Evolutionary conservation across 495 filamentous ascomycete genomes (phyloP).

Genomic region (Aspergillus nanangensis): DNA sequence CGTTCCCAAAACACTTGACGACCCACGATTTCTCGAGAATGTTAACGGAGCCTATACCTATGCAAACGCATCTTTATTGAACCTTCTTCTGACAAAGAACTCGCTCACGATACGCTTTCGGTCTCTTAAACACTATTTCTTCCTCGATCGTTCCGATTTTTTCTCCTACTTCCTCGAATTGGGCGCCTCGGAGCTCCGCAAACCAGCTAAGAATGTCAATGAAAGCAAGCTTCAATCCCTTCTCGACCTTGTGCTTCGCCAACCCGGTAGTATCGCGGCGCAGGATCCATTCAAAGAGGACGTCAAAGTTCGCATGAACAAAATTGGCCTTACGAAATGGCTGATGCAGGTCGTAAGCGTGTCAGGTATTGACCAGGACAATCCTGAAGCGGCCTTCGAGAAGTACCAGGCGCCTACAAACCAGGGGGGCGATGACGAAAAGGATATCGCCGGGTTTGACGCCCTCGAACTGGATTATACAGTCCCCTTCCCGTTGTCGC

Average conservation of each 20-base stretch:
- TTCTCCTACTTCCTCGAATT: constrained; percentile 97
- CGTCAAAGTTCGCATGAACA: constrained; percentile 95
- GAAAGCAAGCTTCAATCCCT: constrained; percentile 89
- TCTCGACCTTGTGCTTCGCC: constrained; percentile 88
- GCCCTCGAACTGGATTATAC: constrained; percentile 89
- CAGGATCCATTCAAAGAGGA: constrained; percentile 97
- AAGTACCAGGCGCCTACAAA: constrained; percentile 49
- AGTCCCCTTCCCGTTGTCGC: constrained; percentile 93
- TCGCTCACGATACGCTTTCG: constrained; percentile 78
- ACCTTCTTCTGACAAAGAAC: constrained; percentile 88
- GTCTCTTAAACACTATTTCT: constrained; percentile 97
- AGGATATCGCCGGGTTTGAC: constrained; percentile 82
- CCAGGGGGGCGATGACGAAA: constrained; percentile 64
- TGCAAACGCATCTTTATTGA: constrained; percentile 90
- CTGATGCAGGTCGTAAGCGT: constrained; percentile 95
- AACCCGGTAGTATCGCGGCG: constrained; percentile 90
- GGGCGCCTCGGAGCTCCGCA: constrained; percentile 77
- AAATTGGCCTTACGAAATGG: constrained; percentile 84
- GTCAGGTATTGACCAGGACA: constrained; percentile 85
- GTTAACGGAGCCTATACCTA: constrained; percentile 92
- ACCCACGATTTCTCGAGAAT: constrained; percentile 85
- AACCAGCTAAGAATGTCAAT: constrained; percentile 83
- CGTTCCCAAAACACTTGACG: constrained; percentile 88
- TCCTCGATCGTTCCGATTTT: constrained; percentile 95
- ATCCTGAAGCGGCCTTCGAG: constrained; percentile 51